A percentile compares a stretch with the other conserved stretches of the same genome.
phyloP scores from a whole-genome alignment of 2,329 filamentous ascomycete species.

The Erysiphe pulchra region DNA sequence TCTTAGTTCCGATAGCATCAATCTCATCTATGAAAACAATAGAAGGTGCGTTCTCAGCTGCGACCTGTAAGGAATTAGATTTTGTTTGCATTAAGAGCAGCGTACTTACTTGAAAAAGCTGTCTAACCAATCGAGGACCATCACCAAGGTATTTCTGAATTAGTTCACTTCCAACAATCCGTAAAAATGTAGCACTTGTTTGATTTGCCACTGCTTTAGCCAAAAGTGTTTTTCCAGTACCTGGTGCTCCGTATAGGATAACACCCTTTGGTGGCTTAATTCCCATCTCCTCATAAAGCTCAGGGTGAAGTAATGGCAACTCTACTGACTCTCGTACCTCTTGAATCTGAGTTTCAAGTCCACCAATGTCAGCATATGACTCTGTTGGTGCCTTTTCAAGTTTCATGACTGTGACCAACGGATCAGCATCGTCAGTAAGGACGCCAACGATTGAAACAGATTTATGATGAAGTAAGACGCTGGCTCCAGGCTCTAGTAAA shows the following conservation, averaged over 20 bases:
- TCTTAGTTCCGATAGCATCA: conserved; percentile 94
- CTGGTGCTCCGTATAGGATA: conserved; percentile 89
- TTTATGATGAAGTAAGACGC: conserved; percentile 89
- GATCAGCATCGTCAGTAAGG: conserved; percentile 85
- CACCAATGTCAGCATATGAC: conserved; percentile 90
- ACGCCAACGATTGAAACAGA: conserved; percentile 95
- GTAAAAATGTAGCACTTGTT: conserved; percentile 93
- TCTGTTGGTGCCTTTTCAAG: conserved; percentile 96
- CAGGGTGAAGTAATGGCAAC: conserved; percentile 77
- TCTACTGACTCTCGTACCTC: conserved; percentile 96
- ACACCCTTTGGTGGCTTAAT: conserved; percentile 99
- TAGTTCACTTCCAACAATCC: conserved; percentile 74
- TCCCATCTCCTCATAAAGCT: conserved; percentile 98
- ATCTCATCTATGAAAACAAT: conserved; percentile 99
- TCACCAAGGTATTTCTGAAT: background rate
- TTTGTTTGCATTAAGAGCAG: background rate
- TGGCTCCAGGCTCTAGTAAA: conserved; percentile 82
- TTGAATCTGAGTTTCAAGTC: conserved; percentile 90
- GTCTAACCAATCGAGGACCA: conserved; percentile 4
- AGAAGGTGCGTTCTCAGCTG: conserved; percentile 82
- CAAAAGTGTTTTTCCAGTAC: conserved; percentile 86
- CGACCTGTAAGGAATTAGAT: conserved; percentile 29
- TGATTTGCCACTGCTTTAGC: conserved; percentile 97
- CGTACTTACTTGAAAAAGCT: conserved; percentile 59
- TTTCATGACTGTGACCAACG: conserved; percentile 95